These are phyloP conservation scores for Aspergillus hancockii DNA, from an alignment of 495 filamentous ascomycete species.

Conservation along the genomic window DNA sequence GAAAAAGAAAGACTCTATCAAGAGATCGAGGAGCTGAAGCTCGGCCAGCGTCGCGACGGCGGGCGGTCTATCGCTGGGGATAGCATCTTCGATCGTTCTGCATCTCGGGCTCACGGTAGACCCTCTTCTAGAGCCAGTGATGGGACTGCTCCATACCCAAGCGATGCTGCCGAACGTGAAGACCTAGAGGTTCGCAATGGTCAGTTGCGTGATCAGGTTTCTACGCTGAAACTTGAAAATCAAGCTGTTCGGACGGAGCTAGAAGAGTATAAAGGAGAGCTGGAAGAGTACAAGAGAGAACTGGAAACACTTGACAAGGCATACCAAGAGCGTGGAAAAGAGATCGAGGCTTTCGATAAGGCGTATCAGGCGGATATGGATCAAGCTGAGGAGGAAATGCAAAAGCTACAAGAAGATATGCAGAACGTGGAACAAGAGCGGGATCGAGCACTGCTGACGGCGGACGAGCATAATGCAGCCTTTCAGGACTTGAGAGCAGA, in stretches of 20 bases:
- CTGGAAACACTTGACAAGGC: neutral
- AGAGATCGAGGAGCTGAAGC: constrained; percentile 95
- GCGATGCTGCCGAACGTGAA: constrained; percentile 82
- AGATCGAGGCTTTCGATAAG: constrained; percentile 46
- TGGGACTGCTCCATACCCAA: constrained; percentile 62
- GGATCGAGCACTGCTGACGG: constrained; percentile 76
- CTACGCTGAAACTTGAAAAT: constrained; percentile 79
- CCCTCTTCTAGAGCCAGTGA: constrained; percentile 73
- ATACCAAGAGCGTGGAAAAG: neutral
- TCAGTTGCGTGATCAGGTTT: constrained; percentile 81
- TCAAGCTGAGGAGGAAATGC: constrained; percentile 73
- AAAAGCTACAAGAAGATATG: constrained; percentile 63
- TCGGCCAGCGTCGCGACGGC: constrained; percentile 71
- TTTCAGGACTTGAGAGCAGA: constrained; percentile 78
- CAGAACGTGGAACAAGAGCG: constrained; percentile 53
- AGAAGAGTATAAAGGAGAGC: constrained; percentile 64
- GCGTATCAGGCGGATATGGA: constrained; percentile 77
- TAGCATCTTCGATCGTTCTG: constrained; percentile 89
- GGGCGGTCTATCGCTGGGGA: constrained; percentile 73
- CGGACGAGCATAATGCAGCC: constrained; percentile 77
- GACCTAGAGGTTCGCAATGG: constrained; percentile 80
- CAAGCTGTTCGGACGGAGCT: constrained; percentile 76
- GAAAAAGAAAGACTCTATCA: constrained; percentile 94
- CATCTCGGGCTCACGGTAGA: constrained; percentile 76
- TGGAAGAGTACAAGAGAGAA: constrained; percentile 42